Evolutionary conservation across 805 yeast genomes (phyloP).

Genomic region (Ogataea chonburiensis): DNA sequence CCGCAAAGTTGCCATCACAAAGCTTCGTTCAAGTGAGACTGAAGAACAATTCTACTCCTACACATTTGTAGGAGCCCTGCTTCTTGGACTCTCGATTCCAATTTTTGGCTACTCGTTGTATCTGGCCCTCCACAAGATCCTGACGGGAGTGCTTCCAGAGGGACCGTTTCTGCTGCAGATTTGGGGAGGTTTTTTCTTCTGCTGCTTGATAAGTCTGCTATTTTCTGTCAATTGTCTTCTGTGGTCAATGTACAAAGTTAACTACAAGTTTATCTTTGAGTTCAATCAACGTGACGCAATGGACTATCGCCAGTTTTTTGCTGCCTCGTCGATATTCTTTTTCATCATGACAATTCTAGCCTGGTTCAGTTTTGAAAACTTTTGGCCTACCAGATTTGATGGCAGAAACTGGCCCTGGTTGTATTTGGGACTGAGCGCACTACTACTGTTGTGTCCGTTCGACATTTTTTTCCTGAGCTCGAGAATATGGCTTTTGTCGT

Average conservation of each 20-base stretch:
- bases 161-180: conserved; percentile 69
- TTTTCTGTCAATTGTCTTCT: conserved; percentile 68
- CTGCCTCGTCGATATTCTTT: conserved; percentile 60
- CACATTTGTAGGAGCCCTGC: conserved; percentile 63
- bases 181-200: conserved; percentile 87
- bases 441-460: conserved; percentile 60
- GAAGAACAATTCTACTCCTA: conserved; percentile 42
- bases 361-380: conserved; percentile 74
- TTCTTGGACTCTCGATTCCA: conserved; percentile 70
- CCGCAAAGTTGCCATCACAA: conserved; percentile 69
- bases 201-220: conserved; percentile 56
- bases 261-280: conserved; percentile 91
- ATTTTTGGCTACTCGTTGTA: conserved; percentile 60
- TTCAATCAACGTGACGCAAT: conserved; percentile 67
- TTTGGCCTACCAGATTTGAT: conserved; percentile 58
- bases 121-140: conserved; percentile 37
- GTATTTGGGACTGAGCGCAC: conserved; percentile 53
- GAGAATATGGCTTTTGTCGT: conserved; percentile 73
- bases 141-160: conserved; percentile 45
- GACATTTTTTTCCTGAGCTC: conserved; percentile 56
- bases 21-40: conserved; percentile 50
- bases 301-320: conserved; percentile 62
- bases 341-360: conserved; percentile 57
- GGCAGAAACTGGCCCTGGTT: conserved; percentile 81
- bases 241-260: conserved; percentile 75